Evolutionary conservation across 495 filamentous ascomycete genomes (phyloP).

Genomic region (Aspergillus avenaceus): DNA sequence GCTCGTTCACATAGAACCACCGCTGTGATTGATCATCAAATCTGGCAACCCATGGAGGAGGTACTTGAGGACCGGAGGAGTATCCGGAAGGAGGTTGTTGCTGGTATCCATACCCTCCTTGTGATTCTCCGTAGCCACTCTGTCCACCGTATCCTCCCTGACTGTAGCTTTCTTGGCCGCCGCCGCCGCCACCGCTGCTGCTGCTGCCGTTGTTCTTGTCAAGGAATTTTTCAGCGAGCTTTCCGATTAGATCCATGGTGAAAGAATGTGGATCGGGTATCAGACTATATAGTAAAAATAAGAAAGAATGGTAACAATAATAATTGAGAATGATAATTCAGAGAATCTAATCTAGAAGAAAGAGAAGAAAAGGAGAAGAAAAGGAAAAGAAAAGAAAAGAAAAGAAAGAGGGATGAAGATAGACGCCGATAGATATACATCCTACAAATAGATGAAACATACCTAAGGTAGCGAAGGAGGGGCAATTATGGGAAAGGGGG

Average conservation of each 20-base stretch:
- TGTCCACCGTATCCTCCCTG: background rate
- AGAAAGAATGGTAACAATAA: background rate
- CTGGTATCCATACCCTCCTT: background rate
- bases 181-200: constrained; percentile 5
- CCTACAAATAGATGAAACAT: background rate
- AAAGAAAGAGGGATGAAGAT: background rate
- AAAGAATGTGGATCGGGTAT: too few relatives aligned
- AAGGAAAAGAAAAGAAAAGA: background rate
- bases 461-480: too few relatives aligned
- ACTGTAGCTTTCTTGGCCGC: too few relatives aligned
- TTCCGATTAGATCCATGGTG: constrained; percentile 40
- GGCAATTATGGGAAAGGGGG: background rate
- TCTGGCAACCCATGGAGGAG: constrained; percentile 49
- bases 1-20: constrained; percentile 54
- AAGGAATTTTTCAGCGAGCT: constrained; percentile 23
- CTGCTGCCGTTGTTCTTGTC: constrained; percentile 7
- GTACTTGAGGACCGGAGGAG: constrained; percentile 26
- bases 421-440: background rate
- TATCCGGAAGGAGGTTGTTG: constrained; percentile 4
- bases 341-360: background rate
- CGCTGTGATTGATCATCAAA: constrained; percentile 50
- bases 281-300: too few relatives aligned
- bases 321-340: background rate
- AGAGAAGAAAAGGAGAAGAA: background rate
- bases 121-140: background rate